Percentiles rank a stretch among this genome's conserved stretches.
phyloP scores from a whole-genome alignment of 257 asterid species.

The Avicennia marina region DNA sequence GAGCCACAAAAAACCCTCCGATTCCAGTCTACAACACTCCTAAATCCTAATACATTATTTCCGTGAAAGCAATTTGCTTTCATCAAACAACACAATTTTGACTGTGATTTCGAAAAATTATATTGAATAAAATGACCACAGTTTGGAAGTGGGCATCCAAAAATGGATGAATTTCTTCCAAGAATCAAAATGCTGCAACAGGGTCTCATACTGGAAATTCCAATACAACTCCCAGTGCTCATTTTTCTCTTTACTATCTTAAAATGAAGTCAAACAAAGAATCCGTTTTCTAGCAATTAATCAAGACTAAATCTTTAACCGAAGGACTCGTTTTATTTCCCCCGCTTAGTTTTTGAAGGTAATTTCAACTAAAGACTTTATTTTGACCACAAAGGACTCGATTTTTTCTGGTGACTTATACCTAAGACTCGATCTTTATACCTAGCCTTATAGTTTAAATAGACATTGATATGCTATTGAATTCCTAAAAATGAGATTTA shows the following conservation, averaged over 20 bases:
- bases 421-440: slow-evolving; percentile 4
- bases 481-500: too few relatives aligned
- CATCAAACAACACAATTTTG: slow-evolving; percentile 20
- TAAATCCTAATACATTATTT: slow-evolving; percentile 29
- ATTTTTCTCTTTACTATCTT: slow-evolving; percentile 22
- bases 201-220: slow-evolving; percentile 54
- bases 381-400: slow-evolving; percentile 6
- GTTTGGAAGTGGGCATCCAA: slow-evolving; percentile 41
- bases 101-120: slow-evolving; percentile 43
- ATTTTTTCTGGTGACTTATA: too few relatives aligned
- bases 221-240: slow-evolving; percentile 51
- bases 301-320: slow-evolving; percentile 10
- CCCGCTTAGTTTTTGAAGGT: neutral
- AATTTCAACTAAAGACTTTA: slow-evolving; percentile 6
- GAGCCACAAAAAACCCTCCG: slow-evolving; percentile 45
- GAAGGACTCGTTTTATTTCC: too few relatives aligned
- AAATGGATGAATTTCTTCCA: slow-evolving; percentile 43
- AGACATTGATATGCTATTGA: neutral
- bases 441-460: neutral
- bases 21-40: slow-evolving; percentile 30
- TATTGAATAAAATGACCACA: slow-evolving; percentile 19
- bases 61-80: slow-evolving; percentile 15
- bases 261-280: slow-evolving; percentile 14
- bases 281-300: neutral
- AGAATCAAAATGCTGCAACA: slow-evolving; percentile 38